phyloP scores from a whole-genome alignment of 164 flowering plant species.

The Akebia trifoliata region DNA sequence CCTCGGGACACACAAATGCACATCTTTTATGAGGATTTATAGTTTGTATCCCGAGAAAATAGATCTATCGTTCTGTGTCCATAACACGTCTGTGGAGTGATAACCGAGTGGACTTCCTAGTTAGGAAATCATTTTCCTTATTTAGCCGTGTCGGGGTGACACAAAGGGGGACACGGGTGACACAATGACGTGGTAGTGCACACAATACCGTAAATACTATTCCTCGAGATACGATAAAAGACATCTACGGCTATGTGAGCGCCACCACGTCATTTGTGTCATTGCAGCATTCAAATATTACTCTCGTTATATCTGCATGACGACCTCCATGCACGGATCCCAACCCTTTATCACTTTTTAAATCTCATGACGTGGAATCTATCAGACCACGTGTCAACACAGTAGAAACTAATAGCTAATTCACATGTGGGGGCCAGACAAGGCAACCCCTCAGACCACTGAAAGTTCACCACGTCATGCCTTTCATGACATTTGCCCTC shows the following conservation, averaged over 20 bases:
- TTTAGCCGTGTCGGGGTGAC: no score
- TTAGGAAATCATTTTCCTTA: no score
- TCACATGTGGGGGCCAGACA: slow-evolving; percentile 5
- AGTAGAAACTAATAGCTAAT: background rate
- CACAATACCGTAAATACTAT: no score
- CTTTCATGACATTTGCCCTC: background rate
- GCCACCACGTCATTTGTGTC: background rate
- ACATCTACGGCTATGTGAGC: background rate
- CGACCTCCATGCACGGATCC: background rate
- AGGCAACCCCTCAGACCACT: background rate
- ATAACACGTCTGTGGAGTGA: no score
- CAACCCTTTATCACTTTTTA: background rate
- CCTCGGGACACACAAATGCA: no score
- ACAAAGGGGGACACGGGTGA: no score
- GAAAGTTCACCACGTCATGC: background rate
- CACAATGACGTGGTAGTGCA: no score
- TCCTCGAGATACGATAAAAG: no score
- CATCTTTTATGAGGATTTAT: no score
- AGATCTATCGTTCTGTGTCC: no score
- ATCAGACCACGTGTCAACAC: slow-evolving; percentile 4
- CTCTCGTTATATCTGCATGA: background rate
- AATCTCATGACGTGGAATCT: background rate
- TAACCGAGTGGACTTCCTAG: no score
- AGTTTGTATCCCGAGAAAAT: no score
- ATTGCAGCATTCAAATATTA: background rate